phyloP scores from a whole-genome alignment of 352 stramenopile genomes.

The Albugo candida region DNA sequence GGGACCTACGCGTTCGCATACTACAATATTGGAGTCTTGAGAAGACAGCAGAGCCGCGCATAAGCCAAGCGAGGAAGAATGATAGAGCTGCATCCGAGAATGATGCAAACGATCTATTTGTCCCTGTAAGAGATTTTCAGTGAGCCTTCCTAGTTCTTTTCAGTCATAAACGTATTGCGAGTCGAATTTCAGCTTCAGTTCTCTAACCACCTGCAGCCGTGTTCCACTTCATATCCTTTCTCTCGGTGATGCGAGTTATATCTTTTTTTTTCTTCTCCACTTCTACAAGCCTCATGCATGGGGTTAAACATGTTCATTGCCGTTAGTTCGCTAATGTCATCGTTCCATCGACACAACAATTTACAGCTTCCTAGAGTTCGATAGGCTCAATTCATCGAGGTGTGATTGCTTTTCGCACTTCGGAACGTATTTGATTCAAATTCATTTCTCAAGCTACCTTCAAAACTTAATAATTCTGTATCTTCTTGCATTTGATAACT shows the following conservation, averaged over 20 bases:
- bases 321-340: conserved; percentile 69
- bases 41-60: conserved; percentile 90
- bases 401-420: conserved; percentile 78
- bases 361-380: conserved; percentile 84
- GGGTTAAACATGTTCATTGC: conserved; percentile 52
- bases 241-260: neutral
- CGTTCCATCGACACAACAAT: conserved; percentile 84
- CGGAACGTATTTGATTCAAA: conserved; percentile 18
- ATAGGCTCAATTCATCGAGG: conserved; percentile 89
- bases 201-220: no score
- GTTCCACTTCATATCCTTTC: conserved; percentile 1
- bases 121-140: conserved; percentile 92
- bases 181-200: no score
- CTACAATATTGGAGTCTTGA: conserved; percentile 67
- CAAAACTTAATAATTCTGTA: conserved; percentile 76
- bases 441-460: conserved; percentile 35
- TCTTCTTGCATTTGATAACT: conserved; percentile 84
- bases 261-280: conserved; percentile 8
- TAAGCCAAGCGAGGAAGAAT: conserved; percentile 71
- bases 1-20: conserved; percentile 77
- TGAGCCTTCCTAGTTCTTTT: conserved; percentile 36
- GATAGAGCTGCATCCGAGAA: conserved; percentile 84
- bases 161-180: no score
- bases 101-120: conserved; percentile 88
- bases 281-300: conserved; percentile 51